These are phyloP conservation scores for Blastomyces parvus DNA, from an alignment of 2,329 filamentous ascomycete species.

Conservation along the genomic window DNA sequence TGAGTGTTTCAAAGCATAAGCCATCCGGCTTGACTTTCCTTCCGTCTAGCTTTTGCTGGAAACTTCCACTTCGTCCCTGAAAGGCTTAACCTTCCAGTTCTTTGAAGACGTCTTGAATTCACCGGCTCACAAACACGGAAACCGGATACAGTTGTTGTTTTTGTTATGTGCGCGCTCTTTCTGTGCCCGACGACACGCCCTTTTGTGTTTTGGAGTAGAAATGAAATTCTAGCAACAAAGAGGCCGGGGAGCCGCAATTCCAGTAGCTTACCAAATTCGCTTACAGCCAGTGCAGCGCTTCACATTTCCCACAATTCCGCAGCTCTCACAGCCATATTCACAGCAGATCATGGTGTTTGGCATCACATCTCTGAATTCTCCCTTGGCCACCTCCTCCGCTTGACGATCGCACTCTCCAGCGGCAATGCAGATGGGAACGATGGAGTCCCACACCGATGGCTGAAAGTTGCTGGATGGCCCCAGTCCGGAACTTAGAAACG, in stretches of 20 bases:
- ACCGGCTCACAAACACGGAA: background rate
- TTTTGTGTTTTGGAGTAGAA: constrained; percentile 5
- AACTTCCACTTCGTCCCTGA: background rate
- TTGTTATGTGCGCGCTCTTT: background rate
- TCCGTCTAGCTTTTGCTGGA: too few relatives aligned
- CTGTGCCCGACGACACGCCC: constrained; percentile 7
- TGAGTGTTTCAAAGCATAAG: too few relatives aligned
- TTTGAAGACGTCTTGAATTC: background rate
- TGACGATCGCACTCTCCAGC: background rate
- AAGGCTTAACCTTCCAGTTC: background rate
- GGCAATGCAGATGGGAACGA: background rate
- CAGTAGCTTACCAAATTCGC: background rate
- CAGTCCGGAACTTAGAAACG: background rate
- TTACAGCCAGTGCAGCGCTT: background rate
- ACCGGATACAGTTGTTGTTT: background rate
- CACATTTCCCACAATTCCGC: background rate
- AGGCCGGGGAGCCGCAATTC: background rate
- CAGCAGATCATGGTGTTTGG: background rate
- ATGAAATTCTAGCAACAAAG: background rate
- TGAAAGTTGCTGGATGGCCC: background rate
- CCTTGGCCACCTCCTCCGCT: background rate
- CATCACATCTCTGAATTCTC: background rate
- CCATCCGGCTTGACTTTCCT: too few relatives aligned
- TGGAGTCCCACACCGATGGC: constrained; percentile 23
- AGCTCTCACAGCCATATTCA: background rate